phyloP scores from a whole-genome alignment of 495 filamentous ascomycete genomes.

The Articulospora tetracladia region DNA sequence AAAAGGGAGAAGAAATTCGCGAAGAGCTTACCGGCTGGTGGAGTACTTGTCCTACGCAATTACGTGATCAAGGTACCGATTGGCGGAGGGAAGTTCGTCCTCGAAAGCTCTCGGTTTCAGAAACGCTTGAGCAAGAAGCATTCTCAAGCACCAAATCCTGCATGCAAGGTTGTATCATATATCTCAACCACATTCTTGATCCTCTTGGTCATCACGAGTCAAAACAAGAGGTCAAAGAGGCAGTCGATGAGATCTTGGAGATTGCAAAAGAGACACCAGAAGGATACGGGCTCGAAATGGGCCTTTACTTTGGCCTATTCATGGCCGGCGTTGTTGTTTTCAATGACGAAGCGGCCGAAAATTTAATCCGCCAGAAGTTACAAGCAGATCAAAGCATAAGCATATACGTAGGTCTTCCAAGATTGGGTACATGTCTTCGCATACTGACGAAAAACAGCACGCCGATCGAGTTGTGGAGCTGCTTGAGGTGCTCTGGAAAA shows the following conservation, averaged over 20 bases:
- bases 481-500: slow-evolving; percentile 24
- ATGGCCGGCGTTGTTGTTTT: slow-evolving; percentile 24
- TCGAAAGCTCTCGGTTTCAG: slow-evolving; percentile 20
- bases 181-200: slow-evolving; percentile 21
- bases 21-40: slow-evolving; percentile 16
- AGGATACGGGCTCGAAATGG: slow-evolving; percentile 25
- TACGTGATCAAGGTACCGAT: slow-evolving; percentile 20
- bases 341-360: slow-evolving; percentile 21
- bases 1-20: slow-evolving; percentile 15
- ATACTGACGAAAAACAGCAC: slow-evolving; percentile 14
- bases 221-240: slow-evolving; percentile 15
- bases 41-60: slow-evolving; percentile 8
- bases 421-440: no score
- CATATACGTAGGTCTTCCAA: slow-evolving; percentile 21
- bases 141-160: slow-evolving; percentile 23
- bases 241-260: slow-evolving; percentile 18
- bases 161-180: slow-evolving; percentile 22
- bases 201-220: slow-evolving; percentile 12
- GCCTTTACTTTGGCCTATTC: slow-evolving; percentile 22
- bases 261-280: slow-evolving; percentile 22
- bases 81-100: slow-evolving; percentile 21
- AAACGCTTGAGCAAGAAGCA: slow-evolving; percentile 22
- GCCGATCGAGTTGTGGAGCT: slow-evolving; percentile 20
- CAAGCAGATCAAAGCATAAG: slow-evolving; percentile 13
- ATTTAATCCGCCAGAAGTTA: slow-evolving; percentile 21